A percentile compares a stretch with the other conserved stretches of the same genome.
These are phyloP conservation scores for Oxyria digyna DNA, from an alignment of 148 eudicot species.

Conservation along the genomic window DNA sequence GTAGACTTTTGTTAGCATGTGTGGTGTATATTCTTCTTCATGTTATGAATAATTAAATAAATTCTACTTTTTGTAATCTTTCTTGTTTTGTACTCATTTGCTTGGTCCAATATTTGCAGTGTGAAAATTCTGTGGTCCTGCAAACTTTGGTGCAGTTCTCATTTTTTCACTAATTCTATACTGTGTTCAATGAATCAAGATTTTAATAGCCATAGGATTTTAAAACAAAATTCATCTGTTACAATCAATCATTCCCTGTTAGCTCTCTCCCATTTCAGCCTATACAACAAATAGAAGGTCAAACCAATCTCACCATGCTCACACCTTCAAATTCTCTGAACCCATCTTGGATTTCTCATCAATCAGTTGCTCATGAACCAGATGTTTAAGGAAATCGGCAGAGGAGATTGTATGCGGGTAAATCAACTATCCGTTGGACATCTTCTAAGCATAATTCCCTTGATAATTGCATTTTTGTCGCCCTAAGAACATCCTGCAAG, in stretches of 20 bases:
- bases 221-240: neutral
- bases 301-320: neutral
- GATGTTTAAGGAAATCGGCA: constrained; percentile 23
- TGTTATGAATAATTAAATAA: neutral
- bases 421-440: constrained; percentile 46
- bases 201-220: neutral
- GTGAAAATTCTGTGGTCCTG: neutral
- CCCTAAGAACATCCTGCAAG: constrained; percentile 63
- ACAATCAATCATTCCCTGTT: neutral
- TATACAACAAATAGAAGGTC: neutral
- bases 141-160: neutral
- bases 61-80: neutral
- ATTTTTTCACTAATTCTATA: neutral
- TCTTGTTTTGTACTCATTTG: neutral
- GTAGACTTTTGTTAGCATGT: neutral
- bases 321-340: neutral
- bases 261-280: neutral
- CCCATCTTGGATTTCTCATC: neutral
- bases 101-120: neutral
- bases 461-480: constrained; percentile 67
- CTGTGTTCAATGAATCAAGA: neutral
- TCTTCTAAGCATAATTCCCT: constrained; percentile 81
- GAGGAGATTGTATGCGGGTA: constrained; percentile 81
- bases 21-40: constrained; percentile 2
- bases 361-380: neutral